phyloP scores from a whole-genome alignment of 495 filamentous ascomycete genomes.

The Cetradonia linearis region DNA sequence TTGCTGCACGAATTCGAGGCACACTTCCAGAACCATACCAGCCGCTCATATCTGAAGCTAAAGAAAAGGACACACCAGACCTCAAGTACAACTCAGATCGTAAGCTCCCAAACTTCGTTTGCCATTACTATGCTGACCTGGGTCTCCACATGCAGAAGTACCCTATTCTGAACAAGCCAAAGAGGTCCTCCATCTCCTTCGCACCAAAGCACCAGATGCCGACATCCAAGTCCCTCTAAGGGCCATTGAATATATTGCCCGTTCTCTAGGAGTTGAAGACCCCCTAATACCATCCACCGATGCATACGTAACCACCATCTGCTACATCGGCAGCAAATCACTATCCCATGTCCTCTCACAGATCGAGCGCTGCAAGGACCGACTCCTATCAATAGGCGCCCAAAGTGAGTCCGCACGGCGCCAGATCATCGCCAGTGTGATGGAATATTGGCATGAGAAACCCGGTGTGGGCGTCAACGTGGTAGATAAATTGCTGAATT shows the following conservation, averaged over 20 bases:
- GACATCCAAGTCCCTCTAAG: slow-evolving; percentile 70
- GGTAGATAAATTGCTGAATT: slow-evolving; percentile 95
- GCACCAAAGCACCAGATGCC: slow-evolving; percentile 70
- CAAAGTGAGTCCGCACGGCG: slow-evolving; percentile 60
- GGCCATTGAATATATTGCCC: slow-evolving; percentile 64
- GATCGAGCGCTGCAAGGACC: slow-evolving; percentile 92
- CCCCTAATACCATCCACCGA: slow-evolving; percentile 77
- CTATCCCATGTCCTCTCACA: slow-evolving; percentile 91
- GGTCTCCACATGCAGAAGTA: slow-evolving; percentile 42
- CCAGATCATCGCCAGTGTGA: slow-evolving; percentile 83
- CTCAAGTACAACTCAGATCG: slow-evolving; percentile 82
- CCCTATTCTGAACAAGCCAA: slow-evolving; percentile 73
- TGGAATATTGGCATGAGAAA: slow-evolving; percentile 88
- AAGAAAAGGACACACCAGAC: slow-evolving; percentile 85
- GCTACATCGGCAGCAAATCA: slow-evolving; percentile 85
- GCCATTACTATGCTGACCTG: slow-evolving; percentile 5
- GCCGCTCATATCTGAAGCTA: slow-evolving; percentile 66
- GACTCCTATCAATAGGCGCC: slow-evolving; percentile 66
- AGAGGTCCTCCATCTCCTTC: slow-evolving; percentile 67
- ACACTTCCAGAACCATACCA: slow-evolving; percentile 83
- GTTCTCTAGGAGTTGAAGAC: slow-evolving; percentile 53
- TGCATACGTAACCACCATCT: slow-evolving; percentile 84
- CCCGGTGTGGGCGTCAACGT: slow-evolving; percentile 89
- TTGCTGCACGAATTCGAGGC: slow-evolving; percentile 89
- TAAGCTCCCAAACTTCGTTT: slow-evolving; percentile 38